phyloP scores from a whole-genome alignment of 1,139 yeast genomes.

The Pichia kudriavzevii region DNA sequence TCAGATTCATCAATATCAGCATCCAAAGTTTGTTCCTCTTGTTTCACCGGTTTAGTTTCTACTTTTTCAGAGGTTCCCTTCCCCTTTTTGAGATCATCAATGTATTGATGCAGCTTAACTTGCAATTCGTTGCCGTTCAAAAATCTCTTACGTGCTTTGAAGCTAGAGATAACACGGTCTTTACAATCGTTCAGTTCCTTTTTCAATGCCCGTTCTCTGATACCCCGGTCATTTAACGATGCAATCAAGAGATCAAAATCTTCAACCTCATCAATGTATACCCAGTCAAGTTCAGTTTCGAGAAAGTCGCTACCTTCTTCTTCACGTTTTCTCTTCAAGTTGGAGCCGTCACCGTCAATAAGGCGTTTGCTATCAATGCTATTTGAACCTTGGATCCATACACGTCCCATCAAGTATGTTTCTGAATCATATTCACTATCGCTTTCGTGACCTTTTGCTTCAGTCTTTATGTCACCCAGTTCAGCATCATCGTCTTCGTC shows the following conservation, averaged over 20 bases:
- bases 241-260: conserved; percentile 50
- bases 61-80: conserved; percentile 22
- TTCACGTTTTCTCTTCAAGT: conserved; percentile 50
- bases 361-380: conserved; percentile 44
- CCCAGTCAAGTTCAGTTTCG: conserved; percentile 53
- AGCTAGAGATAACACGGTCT: conserved; percentile 49
- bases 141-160: conserved; percentile 52
- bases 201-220: conserved; percentile 58
- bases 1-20: conserved; percentile 13
- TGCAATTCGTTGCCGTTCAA: conserved; percentile 36
- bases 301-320: conserved; percentile 61
- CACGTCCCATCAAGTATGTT: conserved; percentile 74
- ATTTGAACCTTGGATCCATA: conserved; percentile 93
- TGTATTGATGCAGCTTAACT: conserved; percentile 31
- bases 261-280: conserved; percentile 53
- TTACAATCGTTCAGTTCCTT: conserved; percentile 54
- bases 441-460: conserved; percentile 11
- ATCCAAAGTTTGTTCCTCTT: conserved; percentile 26
- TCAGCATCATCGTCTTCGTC: conserved; percentile 31
- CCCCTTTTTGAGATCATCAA: conserved; percentile 31
- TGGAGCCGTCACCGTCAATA: conserved; percentile 6
- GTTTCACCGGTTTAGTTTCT: conserved; percentile 21
- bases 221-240: conserved; percentile 76
- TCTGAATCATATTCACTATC: conserved; percentile 34
- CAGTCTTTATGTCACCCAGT: not conserved